phyloP scores from a whole-genome alignment of 208 protist species.

The Jaenimonas drosophilae region DNA sequence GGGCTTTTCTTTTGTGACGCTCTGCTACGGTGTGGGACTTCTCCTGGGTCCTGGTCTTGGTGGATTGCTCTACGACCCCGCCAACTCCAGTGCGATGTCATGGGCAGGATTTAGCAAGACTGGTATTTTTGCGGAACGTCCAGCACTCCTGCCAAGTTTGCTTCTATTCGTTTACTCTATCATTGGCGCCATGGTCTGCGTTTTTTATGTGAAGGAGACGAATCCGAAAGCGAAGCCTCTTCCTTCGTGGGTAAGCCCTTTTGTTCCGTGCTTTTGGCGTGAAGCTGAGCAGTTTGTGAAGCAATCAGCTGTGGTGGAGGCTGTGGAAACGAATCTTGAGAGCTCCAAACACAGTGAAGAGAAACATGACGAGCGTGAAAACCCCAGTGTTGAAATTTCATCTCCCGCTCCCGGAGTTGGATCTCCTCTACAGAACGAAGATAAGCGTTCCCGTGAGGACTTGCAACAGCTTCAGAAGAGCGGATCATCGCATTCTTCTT shows the following conservation, averaged over 20 bases:
- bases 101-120: constrained; percentile 18
- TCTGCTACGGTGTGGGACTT: constrained; percentile 53
- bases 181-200: constrained; percentile 36
- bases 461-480: too few species aligned
- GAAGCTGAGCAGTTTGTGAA: constrained; percentile 12
- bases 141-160: constrained; percentile 39
- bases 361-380: too few species aligned
- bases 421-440: too few species aligned
- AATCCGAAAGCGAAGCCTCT: constrained; percentile 43
- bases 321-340: constrained; percentile 6
- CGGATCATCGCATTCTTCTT: too few species aligned
- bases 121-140: constrained; percentile 26
- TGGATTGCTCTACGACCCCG: constrained; percentile 55
- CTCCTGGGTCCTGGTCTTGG: constrained; percentile 47
- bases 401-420: too few species aligned
- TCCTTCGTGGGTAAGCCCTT: constrained; percentile 15
- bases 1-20: constrained; percentile 96
- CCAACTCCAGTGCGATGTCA: constrained; percentile 8
- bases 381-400: too few species aligned
- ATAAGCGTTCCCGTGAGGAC: too few species aligned
- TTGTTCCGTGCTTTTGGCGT: constrained; percentile 17
- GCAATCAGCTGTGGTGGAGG: constrained; percentile 10
- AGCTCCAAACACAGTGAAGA: background rate
- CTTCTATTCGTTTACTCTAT: constrained; percentile 41
- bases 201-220: constrained; percentile 47